Percentiles rank a stretch among this genome's conserved stretches.
Conservation (phyloP, 768 basidiomycete species). For the Tulasnella sp. region DNA sequence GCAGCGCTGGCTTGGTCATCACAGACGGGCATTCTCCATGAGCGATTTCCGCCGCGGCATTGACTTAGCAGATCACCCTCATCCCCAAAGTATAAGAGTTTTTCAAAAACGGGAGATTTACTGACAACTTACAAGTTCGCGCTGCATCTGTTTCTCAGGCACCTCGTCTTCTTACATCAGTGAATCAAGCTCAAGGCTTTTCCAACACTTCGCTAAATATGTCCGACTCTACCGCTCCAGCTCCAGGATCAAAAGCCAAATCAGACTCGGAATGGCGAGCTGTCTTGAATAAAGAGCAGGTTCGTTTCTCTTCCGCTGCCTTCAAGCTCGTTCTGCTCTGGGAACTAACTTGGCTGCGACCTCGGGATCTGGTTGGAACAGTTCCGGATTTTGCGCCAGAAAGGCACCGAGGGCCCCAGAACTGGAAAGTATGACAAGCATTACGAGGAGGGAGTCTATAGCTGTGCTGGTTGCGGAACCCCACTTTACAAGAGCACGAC, state of each 20-base stretch:
- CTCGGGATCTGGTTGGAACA: constrained; percentile 29
- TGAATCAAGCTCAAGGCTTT: neutral
- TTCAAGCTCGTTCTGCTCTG: neutral
- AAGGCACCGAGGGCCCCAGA: constrained; percentile 75
- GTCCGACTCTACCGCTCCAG: neutral
- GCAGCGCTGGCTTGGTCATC: neutral
- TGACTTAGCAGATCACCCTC: neutral
- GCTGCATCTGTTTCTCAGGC: neutral
- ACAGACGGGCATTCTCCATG: neutral
- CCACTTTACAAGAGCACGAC: constrained; percentile 82
- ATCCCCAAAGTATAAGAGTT: neutral
- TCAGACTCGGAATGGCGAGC: constrained; percentile 80
- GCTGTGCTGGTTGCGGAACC: constrained; percentile 70
- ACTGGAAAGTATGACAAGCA: constrained; percentile 76
- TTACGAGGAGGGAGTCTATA: constrained; percentile 57
- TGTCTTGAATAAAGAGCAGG: constrained; percentile 72
- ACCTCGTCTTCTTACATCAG: neutral
- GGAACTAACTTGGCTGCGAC: neutral
- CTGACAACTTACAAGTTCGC: neutral
- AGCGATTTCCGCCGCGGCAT: neutral
- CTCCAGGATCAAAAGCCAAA: constrained; percentile 34
- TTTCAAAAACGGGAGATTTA: neutral
- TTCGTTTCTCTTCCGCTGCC: constrained; percentile 30
- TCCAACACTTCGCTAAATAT: neutral
- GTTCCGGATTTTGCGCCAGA: constrained; percentile 80